Evolutionary conservation across 257 asterid genomes (phyloP).

Genomic region (Petrea volubilis): DNA sequence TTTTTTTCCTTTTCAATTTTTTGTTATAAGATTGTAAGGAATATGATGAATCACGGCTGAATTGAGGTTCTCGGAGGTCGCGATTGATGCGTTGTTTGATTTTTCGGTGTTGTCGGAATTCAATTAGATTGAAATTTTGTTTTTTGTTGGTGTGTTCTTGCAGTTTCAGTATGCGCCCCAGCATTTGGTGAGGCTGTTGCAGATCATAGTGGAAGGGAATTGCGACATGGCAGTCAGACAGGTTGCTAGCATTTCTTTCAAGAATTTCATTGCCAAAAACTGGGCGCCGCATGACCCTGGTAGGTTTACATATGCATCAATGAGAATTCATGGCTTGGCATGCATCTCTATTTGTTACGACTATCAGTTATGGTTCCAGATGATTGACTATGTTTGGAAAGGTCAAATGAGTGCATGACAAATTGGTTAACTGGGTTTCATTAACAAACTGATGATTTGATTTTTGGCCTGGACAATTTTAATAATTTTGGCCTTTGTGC

Average conservation of each 20-base stretch:
- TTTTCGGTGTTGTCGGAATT: background rate
- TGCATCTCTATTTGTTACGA: background rate
- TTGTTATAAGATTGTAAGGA: background rate
- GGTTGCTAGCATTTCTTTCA: conserved; percentile 94
- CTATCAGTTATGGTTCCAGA: conserved; percentile 3
- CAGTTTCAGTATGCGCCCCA: conserved; percentile 88
- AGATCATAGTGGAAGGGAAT: conserved; percentile 79
- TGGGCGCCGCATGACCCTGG: conserved; percentile 93
- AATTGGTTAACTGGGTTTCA: background rate
- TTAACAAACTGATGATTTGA: background rate
- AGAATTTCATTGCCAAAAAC: conserved; percentile 81
- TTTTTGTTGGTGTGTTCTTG: conserved; percentile 24
- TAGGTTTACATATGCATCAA: conserved; percentile 13
- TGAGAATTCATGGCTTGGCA: background rate
- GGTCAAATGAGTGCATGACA: background rate
- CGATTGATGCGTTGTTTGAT: conserved; percentile 5
- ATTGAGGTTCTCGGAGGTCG: background rate
- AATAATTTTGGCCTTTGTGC: background rate
- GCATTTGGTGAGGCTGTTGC: conserved; percentile 96
- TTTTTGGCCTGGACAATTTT: background rate
- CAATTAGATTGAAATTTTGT: conserved; percentile 1
- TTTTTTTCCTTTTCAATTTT: background rate
- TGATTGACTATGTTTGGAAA: background rate
- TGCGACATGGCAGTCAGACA: conserved; percentile 89
- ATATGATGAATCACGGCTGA: conserved; percentile 3